phyloP scores from a whole-genome alignment of 441 rosid species.

The Aquilaria agallochum region DNA sequence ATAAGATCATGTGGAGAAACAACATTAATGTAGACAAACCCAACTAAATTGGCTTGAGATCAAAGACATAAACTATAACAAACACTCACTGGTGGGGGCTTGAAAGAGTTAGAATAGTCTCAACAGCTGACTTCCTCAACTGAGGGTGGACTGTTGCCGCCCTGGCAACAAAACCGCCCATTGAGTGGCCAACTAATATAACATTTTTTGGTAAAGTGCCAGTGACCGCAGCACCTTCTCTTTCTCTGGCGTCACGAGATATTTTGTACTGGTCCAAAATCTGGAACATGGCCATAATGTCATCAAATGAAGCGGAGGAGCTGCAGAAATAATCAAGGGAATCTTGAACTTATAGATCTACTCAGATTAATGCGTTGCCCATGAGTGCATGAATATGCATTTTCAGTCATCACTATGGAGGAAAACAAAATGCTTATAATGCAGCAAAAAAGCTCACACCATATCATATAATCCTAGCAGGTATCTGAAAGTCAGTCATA shows the following conservation, averaged over 20 bases:
- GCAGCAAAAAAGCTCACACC: too few species aligned
- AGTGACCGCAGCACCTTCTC: slow-evolving; percentile 71
- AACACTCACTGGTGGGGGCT: slow-evolving; percentile 89
- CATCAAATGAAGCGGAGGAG: too few species aligned
- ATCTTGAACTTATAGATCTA: too few species aligned
- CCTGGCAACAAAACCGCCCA: slow-evolving; percentile 99
- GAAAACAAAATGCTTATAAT: too few species aligned
- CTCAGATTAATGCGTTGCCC: background rate
- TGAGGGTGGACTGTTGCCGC: slow-evolving; percentile 85
- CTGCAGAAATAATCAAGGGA: background rate
- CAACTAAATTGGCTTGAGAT: background rate
- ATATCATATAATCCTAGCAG: too few species aligned
- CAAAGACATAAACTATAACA: slow-evolving; percentile 9
- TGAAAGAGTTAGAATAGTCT: slow-evolving; percentile 91
- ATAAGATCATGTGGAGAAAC: too few species aligned
- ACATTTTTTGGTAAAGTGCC: slow-evolving; percentile 74
- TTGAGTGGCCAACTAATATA: slow-evolving; percentile 96
- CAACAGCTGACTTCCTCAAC: slow-evolving; percentile 75
- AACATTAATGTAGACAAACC: too few species aligned
- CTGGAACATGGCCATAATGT: slow-evolving; percentile 30
- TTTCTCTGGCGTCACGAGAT: slow-evolving; percentile 60
- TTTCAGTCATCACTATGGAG: background rate
- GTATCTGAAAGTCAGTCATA: too few species aligned
- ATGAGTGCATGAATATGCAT: background rate
- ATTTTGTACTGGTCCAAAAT: slow-evolving; percentile 89